Conservation (phyloP, 305 asterid species). For the Lippia alba region DNA sequence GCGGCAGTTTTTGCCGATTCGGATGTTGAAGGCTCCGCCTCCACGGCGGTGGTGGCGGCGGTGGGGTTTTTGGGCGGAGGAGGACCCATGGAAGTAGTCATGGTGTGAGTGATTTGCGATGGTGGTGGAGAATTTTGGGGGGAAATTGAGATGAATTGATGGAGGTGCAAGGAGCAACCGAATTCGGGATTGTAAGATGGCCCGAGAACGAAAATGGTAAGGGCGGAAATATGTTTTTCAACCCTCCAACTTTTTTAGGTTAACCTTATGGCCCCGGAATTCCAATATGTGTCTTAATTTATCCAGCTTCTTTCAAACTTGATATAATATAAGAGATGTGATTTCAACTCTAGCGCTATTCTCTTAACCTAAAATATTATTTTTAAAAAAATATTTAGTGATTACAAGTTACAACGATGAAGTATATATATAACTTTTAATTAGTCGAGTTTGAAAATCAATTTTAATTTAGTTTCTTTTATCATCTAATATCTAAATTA, state of each 20-base stretch:
- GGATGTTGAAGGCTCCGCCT: conserved; percentile 45
- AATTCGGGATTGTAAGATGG: conserved; percentile 19
- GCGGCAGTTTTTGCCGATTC: conserved; percentile 29
- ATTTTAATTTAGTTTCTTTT: no score
- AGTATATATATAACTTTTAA: no score
- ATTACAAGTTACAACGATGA: no score
- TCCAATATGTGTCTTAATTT: no score
- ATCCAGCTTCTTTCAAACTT: no score
- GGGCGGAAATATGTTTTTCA: not conserved
- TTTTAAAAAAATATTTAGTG: no score
- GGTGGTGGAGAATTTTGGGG: not conserved
- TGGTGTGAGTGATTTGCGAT: conserved; percentile 20
- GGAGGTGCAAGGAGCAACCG: conserved; percentile 29
- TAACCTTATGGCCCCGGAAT: no score
- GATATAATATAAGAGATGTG: no score
- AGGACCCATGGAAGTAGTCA: conserved; percentile 53
- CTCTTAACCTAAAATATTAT: no score
- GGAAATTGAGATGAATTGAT: not conserved
- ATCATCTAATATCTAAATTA: no score
- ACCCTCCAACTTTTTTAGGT: not conserved
- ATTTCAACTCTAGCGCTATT: no score
- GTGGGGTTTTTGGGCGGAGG: conserved; percentile 51
- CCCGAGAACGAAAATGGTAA: not conserved
- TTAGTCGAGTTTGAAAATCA: no score
- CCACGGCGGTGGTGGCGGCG: conserved; percentile 27